Conservation (phyloP, 2,329 filamentous ascomycete species). For the Pseudopyricularia cyperi region DNA sequence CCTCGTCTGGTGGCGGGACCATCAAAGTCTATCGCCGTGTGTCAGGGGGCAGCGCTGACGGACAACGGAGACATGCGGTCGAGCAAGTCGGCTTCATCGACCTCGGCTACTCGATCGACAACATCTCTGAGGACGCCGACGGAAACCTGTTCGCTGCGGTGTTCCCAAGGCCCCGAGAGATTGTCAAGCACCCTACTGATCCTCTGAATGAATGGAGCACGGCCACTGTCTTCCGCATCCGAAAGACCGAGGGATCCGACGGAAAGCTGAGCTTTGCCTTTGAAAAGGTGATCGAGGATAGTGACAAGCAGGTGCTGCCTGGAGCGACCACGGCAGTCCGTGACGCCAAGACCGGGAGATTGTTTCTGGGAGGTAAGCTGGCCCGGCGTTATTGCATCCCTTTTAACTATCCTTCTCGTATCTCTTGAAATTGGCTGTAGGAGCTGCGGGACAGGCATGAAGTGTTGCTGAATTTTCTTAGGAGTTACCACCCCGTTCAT, state of each 20-base stretch:
- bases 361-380: constrained; percentile 14
- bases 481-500: neutral
- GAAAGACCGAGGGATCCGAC: constrained; percentile 1
- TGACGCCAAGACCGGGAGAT: constrained; percentile 13
- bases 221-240: constrained; percentile 11
- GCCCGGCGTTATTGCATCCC: no score
- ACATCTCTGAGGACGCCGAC: constrained; percentile 12
- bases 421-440: no score
- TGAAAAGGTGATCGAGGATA: constrained; percentile 15
- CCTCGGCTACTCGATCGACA: constrained; percentile 12
- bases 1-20: constrained; percentile 11
- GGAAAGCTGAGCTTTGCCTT: constrained; percentile 6
- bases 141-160: constrained; percentile 14
- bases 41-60: neutral
- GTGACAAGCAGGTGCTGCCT: constrained; percentile 11
- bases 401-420: no score
- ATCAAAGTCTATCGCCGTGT: constrained; percentile 9
- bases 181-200: constrained; percentile 7
- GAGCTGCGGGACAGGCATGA: neutral
- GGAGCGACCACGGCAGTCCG: constrained; percentile 13
- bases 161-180: constrained; percentile 9
- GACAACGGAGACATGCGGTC: neutral
- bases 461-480: neutral
- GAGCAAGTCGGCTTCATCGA: constrained; percentile 6
- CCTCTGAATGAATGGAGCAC: constrained; percentile 7